phyloP scores from a whole-genome alignment of 108 stramenopile species.

The Fragilariopsis cylindrus region DNA sequence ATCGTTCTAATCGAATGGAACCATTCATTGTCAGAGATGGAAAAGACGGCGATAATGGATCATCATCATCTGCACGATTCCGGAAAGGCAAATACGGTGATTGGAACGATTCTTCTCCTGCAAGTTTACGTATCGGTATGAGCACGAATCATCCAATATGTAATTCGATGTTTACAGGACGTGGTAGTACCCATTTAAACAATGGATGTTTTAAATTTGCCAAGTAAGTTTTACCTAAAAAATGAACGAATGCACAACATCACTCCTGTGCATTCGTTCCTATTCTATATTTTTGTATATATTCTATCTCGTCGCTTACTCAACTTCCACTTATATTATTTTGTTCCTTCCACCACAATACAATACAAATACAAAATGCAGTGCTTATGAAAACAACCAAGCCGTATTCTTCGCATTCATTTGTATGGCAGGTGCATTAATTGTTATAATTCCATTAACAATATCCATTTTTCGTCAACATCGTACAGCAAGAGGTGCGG shows the following conservation, averaged over 20 bases:
- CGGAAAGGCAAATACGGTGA: constrained; percentile 7
- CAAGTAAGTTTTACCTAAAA: constrained; percentile 2
- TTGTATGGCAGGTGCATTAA: neutral
- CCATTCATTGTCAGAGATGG: neutral
- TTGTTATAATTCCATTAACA: constrained; percentile 7
- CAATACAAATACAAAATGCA: neutral
- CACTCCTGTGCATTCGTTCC: neutral
- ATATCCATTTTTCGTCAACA: neutral
- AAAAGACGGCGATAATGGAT: neutral
- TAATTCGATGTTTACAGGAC: neutral
- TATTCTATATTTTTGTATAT: neutral
- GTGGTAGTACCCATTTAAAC: neutral
- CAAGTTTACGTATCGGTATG: neutral
- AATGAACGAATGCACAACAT: neutral
- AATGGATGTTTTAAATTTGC: constrained; percentile 6
- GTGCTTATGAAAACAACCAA: constrained; percentile 4
- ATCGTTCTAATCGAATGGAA: constrained; percentile 11
- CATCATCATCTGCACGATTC: neutral
- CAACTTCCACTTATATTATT: neutral
- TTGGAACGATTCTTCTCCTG: neutral
- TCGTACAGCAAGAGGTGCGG: neutral
- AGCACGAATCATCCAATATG: neutral
- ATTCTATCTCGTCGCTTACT: neutral
- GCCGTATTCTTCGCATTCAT: neutral
- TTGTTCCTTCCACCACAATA: neutral